phyloP scores from a whole-genome alignment of 1,139 yeast genomes.

The Meyerozyma guilliermondii region DNA sequence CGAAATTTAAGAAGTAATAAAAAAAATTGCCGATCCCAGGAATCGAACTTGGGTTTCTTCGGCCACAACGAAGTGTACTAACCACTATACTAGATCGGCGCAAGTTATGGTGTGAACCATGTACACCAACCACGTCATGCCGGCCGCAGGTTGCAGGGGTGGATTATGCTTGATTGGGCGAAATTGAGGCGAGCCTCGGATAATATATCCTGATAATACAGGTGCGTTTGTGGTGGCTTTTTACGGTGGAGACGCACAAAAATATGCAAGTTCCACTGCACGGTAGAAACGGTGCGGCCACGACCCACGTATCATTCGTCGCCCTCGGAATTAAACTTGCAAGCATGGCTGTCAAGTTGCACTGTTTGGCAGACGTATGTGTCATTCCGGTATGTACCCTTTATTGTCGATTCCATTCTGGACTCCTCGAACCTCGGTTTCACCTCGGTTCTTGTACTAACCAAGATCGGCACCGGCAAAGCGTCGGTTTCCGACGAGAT shows the following conservation, averaged over 20 bases:
- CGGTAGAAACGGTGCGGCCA: too few relatives aligned
- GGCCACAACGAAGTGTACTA: constrained; percentile 54
- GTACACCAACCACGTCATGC: not conserved
- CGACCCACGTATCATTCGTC: not conserved
- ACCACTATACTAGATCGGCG: constrained; percentile 38
- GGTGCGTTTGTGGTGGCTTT: not conserved
- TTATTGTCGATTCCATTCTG: not conserved
- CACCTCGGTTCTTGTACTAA: not conserved
- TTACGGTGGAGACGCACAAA: too few relatives aligned
- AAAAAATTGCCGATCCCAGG: constrained; percentile 45
- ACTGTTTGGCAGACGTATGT: constrained; percentile 79
- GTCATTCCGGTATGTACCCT: constrained; percentile 57
- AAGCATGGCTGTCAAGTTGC: constrained; percentile 39
- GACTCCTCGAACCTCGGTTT: too few relatives aligned
- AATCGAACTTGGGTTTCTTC: constrained; percentile 53
- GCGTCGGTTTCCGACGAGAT: constrained; percentile 81
- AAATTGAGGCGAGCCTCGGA: too few relatives aligned
- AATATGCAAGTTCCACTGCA: too few relatives aligned
- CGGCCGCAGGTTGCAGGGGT: not conserved
- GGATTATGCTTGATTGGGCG: too few relatives aligned
- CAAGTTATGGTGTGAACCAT: not conserved
- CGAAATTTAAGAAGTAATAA: not conserved
- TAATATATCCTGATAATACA: not conserved
- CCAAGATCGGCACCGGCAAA: constrained; percentile 68
- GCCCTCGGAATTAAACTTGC: not conserved